Base-by-base conservation (phyloP, 768 basidiomycete species). In the Phlegmacium glaucopus region DNA sequence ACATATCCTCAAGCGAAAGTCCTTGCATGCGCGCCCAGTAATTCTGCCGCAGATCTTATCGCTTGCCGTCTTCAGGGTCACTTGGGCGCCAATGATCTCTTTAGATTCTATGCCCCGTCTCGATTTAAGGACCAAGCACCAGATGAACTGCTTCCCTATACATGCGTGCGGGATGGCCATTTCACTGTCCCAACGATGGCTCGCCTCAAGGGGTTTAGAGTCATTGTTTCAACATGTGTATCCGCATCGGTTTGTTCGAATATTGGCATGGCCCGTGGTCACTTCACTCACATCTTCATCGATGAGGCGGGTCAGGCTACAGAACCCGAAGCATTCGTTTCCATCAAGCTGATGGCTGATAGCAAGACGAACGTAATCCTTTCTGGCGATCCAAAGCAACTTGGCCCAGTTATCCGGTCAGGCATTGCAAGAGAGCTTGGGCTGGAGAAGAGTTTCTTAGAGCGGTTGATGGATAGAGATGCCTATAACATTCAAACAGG, bases 221-320 rank as follows among this genome's bases (percentile, higher is more conserved):
- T 85, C 0, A 66, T 86, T n/a, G 76, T 87, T 8, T 68, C 78
- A 1, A 88, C 85, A 0, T 86, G 85, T 41, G 71, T 81, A 8
- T 84, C 85, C 0, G 79, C 82, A 0, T 77, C 78, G 1, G 72
- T 83, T 34, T 67, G 71, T 1, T 70, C 72, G 18, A 78, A 77
- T 1, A 70, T 85, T 32, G 83, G 84, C 0, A 69, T 87, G 37
- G 64, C 72, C 0, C 67, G 74, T 1, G 85, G 85, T 0, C 79
- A 85, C 59, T 88, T 79, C 59, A 74, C 69, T 8, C 82, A 87
- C 50, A 80, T 88, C 11, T 83, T 87, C 57, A 63, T 85, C 8
- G 85, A 88, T 53, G 85, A 88, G 58, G 85, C 84, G 0, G 85
- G 82, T 0, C 85, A 88, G 55, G 83, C 83, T 2, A 82, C 79